phyloP scores from a whole-genome alignment of 2,329 filamentous ascomycete genomes.

The Botryosphaeria dothidea region DNA sequence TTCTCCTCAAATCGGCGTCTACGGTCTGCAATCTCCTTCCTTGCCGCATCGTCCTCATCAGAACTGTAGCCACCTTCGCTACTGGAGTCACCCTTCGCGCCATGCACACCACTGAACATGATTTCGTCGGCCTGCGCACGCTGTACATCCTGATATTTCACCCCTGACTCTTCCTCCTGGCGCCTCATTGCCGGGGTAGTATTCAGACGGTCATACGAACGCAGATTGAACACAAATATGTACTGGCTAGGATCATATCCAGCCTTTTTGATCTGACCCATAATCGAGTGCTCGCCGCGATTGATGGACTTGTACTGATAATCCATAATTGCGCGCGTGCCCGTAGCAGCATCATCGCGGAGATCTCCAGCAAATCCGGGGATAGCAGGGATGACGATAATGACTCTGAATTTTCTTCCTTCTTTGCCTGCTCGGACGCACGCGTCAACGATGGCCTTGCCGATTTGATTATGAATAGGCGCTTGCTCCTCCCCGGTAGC shows the following conservation, averaged over 20 bases:
- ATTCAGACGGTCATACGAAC: conserved; percentile 90
- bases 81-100: conserved; percentile 31
- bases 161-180: conserved; percentile 77
- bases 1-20: conserved; percentile 49
- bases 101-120: conserved; percentile 74
- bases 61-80: conserved; percentile 27
- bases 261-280: conserved; percentile 70
- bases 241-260: conserved; percentile 77
- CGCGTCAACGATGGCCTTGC: conserved; percentile 86
- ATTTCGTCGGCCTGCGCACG: conserved; percentile 86
- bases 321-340: conserved; percentile 92
- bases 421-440: conserved; percentile 80
- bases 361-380: conserved; percentile 94
- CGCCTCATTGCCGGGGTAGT: conserved; percentile 72
- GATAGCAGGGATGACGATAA: conserved; percentile 86
- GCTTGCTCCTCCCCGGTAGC: conserved; percentile 85
- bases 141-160: conserved; percentile 84
- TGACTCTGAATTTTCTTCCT: conserved; percentile 83
- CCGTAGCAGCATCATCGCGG: conserved; percentile 76
- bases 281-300: conserved; percentile 88
- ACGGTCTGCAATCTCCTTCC: conserved; percentile 47
- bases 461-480: conserved; percentile 86
- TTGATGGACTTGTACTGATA: conserved; percentile 97
- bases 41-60: conserved; percentile 34
- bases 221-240: conserved; percentile 91